Evolutionary conservation across 108 stramenopile genomes (phyloP).

Genomic region (Thalassiosira profunda): DNA sequence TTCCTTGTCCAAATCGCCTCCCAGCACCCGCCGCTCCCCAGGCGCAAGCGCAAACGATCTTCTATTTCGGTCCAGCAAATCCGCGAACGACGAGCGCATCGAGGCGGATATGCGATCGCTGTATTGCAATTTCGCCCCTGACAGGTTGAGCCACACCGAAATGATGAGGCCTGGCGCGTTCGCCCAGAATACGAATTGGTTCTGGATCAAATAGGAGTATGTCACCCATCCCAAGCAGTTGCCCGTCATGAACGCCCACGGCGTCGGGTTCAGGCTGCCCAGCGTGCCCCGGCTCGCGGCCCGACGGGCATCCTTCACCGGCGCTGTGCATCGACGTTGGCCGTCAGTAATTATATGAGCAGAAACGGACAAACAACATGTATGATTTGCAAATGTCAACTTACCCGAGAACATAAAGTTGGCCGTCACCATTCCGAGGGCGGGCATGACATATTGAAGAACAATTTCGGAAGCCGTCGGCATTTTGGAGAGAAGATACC

Average conservation of each 20-base stretch:
- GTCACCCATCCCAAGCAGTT: constrained; percentile 79
- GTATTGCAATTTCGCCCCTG: constrained; percentile 75
- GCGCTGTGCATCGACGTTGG: constrained; percentile 54
- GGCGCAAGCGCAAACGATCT: constrained; percentile 12
- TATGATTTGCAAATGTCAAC: not conserved
- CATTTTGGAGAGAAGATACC: too few species aligned
- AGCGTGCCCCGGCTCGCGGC: constrained; percentile 57
- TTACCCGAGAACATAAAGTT: constrained; percentile 71
- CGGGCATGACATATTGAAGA: constrained; percentile 74
- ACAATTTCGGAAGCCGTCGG: constrained; percentile 41
- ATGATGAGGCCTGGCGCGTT: constrained; percentile 80
- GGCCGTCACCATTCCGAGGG: constrained; percentile 54
- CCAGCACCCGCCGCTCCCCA: not conserved
- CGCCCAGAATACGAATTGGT: constrained; percentile 74
- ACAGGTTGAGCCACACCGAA: constrained; percentile 74
- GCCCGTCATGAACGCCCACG: constrained; percentile 85
- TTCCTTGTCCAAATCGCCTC: not conserved
- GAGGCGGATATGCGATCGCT: constrained; percentile 34
- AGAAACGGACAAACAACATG: not conserved
- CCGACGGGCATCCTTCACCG: constrained; percentile 49
- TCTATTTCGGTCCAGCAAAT: constrained; percentile 47
- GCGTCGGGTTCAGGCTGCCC: constrained; percentile 79
- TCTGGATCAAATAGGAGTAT: constrained; percentile 63
- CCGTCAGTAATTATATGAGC: not conserved
- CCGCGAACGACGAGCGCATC: constrained; percentile 47